A percentile compares a stretch with the other conserved stretches of the same genome.
Evolutionary conservation across 768 basidiomycete genomes (phyloP).

Genomic region (Mycena rebaudengoi): DNA sequence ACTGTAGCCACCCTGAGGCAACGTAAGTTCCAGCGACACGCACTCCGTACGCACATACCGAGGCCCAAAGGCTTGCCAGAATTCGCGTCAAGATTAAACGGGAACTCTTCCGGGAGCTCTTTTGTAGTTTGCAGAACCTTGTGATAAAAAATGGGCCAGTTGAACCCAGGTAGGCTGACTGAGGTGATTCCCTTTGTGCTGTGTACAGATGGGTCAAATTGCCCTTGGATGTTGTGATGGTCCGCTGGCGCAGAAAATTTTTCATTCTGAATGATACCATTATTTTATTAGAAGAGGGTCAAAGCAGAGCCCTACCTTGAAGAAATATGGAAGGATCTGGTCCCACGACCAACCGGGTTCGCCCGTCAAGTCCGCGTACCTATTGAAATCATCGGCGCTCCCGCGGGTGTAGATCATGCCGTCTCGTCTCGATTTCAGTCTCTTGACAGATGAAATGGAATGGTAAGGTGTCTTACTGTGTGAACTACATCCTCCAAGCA

Average conservation of each 20-base stretch:
- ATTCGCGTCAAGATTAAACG: conserved; percentile 38
- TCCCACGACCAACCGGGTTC: no score
- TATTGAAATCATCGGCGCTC: neutral
- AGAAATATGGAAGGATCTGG: conserved; percentile 35
- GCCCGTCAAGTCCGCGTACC: conserved; percentile 23
- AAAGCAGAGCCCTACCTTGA: conserved; percentile 28
- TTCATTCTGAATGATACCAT: no score
- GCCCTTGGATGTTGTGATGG: conserved; percentile 45
- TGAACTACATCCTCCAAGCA: no score
- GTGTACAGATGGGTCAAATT: conserved; percentile 47
- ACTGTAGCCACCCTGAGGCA: conserved; percentile 33
- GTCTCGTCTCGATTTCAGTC: no score
- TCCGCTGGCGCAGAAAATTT: conserved; percentile 43
- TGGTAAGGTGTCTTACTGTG: no score
- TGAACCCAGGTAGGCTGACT: conserved; percentile 39
- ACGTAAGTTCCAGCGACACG: neutral
- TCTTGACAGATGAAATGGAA: no score
- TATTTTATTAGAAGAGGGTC: neutral
- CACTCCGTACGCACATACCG: conserved; percentile 24
- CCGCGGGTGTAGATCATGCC: no score
- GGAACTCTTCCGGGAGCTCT: no score
- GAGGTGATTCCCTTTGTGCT: conserved; percentile 39
- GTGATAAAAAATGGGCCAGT: conserved; percentile 33
- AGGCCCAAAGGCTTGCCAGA: conserved; percentile 36
- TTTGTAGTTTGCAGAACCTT: conserved; percentile 40